Conservation (phyloP, 345 rosid genomes). For the Salix suchowensis region DNA sequence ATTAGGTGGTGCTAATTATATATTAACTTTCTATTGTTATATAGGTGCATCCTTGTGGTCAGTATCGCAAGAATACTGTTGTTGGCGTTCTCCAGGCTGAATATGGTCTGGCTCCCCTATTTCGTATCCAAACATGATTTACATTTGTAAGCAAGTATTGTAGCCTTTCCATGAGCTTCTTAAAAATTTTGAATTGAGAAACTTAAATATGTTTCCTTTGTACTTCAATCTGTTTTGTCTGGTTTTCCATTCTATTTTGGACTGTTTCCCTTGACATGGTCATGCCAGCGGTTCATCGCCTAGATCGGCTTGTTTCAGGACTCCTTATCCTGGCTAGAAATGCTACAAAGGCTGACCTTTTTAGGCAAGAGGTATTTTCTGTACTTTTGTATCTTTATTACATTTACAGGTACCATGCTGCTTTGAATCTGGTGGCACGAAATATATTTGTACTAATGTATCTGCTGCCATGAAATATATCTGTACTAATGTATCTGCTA, state of each 20-base stretch:
- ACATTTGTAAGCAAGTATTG: background rate
- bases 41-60: conserved; percentile 96
- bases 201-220: background rate
- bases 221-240: background rate
- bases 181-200: background rate
- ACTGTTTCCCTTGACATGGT: conserved; percentile 36
- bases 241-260: background rate
- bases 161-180: background rate
- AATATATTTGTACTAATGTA: background rate
- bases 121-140: conserved; percentile 62
- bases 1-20: background rate
- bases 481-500: background rate
- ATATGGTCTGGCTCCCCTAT: conserved; percentile 63
- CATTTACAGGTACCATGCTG: background rate
- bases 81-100: conserved; percentile 96
- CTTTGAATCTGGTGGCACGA: background rate
- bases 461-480: background rate
- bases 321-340: conserved; percentile 87
- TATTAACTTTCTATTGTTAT: background rate
- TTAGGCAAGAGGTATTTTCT: conserved; percentile 70
- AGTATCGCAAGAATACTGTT: conserved; percentile 90
- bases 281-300: conserved; percentile 61
- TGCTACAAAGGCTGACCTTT: conserved; percentile 71
- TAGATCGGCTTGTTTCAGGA: conserved; percentile 89
- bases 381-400: background rate